Conservation (phyloP, 331 rosid species). For the Rhamnella rubrinervis region DNA sequence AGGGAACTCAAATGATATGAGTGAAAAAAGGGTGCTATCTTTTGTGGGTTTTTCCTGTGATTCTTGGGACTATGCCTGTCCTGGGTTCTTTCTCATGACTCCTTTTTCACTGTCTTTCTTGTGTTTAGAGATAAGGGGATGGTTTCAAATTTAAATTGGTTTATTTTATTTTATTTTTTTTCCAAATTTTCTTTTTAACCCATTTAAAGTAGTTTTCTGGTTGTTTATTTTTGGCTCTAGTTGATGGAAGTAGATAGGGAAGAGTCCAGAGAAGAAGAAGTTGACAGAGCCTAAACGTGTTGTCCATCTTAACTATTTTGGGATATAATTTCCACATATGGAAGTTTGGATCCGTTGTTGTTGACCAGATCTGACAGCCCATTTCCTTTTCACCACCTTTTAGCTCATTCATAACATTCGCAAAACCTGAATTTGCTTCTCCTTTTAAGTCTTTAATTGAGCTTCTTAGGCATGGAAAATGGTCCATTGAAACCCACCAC, state of each 20-base stretch:
- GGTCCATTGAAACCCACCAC: constrained; percentile 38
- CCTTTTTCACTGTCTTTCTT: constrained; percentile 45
- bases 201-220: constrained; percentile 42
- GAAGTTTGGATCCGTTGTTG: constrained; percentile 58
- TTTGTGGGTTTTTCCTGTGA: constrained; percentile 72
- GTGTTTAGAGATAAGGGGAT: constrained; percentile 55
- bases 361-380: constrained; percentile 81
- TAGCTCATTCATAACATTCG: constrained; percentile 40
- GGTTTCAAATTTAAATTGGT: constrained; percentile 36
- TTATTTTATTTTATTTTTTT: not conserved
- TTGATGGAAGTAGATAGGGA: constrained; percentile 45
- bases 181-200: constrained; percentile 4
- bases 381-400: constrained; percentile 50
- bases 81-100: constrained; percentile 69
- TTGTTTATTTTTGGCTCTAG: constrained; percentile 46
- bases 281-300: constrained; percentile 36
- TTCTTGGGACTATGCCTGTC: constrained; percentile 62
- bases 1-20: constrained; percentile 53
- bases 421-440: constrained; percentile 34
- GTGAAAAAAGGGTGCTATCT: constrained; percentile 42
- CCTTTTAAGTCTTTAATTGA: constrained; percentile 29
- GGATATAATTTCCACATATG: constrained; percentile 37
- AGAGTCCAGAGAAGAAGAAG: constrained; percentile 51
- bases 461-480: constrained; percentile 55
- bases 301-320: constrained; percentile 24